These are phyloP conservation scores for Podospora didyma DNA, from an alignment of 495 filamentous ascomycete species.

Conservation along the genomic window DNA sequence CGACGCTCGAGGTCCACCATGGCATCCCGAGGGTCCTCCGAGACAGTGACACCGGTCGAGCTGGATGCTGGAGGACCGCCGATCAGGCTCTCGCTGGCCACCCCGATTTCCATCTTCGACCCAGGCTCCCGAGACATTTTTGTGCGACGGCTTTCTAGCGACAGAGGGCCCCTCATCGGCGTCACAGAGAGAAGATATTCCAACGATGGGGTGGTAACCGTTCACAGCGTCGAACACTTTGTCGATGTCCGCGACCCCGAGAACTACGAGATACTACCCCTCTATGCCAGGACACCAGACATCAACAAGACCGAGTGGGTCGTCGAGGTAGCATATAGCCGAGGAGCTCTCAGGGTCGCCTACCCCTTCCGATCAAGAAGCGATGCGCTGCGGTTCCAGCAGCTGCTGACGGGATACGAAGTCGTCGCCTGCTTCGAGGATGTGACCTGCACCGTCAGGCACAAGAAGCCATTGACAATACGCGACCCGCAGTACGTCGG, in stretches of 20 bases:
- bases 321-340: neutral
- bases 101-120: neutral
- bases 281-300: neutral
- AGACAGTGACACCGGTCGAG: neutral
- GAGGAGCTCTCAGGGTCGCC: neutral
- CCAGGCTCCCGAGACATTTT: neutral
- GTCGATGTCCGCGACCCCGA: neutral
- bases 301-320: neutral
- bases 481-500: neutral
- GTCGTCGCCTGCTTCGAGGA: neutral
- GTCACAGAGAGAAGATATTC: neutral
- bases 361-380: neutral
- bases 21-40: neutral
- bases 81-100: neutral
- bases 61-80: neutral
- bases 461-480: neutral
- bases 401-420: conserved; percentile 2
- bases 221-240: neutral
- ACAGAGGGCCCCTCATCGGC: neutral
- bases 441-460: neutral
- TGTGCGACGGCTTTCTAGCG: neutral
- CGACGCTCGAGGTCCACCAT: neutral
- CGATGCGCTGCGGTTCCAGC: neutral
- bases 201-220: neutral
- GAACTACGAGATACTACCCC: neutral